Evolutionary conservation across 768 basidiomycete species (phyloP).

Genomic region (Pleurotus ostreatus): DNA sequence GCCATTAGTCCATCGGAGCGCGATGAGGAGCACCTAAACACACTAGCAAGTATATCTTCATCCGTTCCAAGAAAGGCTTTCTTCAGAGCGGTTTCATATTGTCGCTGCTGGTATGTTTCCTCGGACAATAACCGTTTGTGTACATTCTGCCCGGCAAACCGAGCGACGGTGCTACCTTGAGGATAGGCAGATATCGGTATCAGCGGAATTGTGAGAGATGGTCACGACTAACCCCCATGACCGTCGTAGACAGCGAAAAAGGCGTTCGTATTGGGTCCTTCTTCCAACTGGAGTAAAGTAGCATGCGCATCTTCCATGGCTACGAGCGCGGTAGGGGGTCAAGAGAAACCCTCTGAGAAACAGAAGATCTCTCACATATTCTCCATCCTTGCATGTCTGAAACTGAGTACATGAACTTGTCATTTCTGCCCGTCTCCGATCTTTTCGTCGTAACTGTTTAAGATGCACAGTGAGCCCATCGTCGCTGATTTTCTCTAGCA

Average conservation of each 20-base stretch:
- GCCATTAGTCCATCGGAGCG: constrained; percentile 9
- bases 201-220: constrained; percentile 1
- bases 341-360: background rate
- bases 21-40: constrained; percentile 18
- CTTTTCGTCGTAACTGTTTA: constrained; percentile 75
- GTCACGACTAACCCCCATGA: constrained; percentile 73
- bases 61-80: constrained; percentile 90
- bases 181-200: constrained; percentile 6
- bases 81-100: constrained; percentile 79
- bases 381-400: constrained; percentile 99
- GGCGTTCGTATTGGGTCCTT: constrained; percentile 48
- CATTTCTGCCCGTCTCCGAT: constrained; percentile 69
- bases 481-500: background rate
- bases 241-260: constrained; percentile 99
- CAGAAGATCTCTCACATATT: constrained; percentile 68
- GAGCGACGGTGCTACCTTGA: constrained; percentile 78
- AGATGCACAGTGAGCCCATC: constrained; percentile 10
- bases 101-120: constrained; percentile 62
- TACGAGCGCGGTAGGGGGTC: constrained; percentile 24
- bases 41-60: constrained; percentile 86
- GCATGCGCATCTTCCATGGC: constrained; percentile 98
- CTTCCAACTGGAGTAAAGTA: constrained; percentile 65
- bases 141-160: constrained; percentile 80
- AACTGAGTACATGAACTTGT: constrained; percentile 67
- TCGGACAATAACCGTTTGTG: constrained; percentile 75